phyloP scores from a whole-genome alignment of 352 stramenopile genomes.

The Pythium utonaiense region DNA sequence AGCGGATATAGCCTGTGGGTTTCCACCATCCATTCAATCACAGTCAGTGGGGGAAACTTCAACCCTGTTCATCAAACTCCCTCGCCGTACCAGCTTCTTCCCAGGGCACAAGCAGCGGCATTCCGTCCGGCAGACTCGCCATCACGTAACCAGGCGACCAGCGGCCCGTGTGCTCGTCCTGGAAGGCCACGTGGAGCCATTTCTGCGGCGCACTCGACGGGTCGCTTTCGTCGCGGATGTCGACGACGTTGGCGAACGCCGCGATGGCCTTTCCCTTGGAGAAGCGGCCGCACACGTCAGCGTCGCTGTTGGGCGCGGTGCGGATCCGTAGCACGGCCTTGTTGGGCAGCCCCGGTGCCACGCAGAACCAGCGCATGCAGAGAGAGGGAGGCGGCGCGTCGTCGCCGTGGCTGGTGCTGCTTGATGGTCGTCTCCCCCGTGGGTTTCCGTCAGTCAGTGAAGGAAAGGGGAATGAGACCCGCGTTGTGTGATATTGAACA shows the following conservation, averaged over 20 bases:
- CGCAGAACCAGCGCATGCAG: conserved; percentile 70
- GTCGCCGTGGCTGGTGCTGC: background rate
- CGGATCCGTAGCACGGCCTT: conserved; percentile 67
- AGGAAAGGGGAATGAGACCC: conserved; percentile 3
- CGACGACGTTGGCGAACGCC: conserved; percentile 32
- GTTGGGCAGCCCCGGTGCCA: conserved; percentile 48
- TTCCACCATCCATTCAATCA: background rate
- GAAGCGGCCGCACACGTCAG: conserved; percentile 36
- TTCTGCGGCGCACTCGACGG: conserved; percentile 14
- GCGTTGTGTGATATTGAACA: background rate
- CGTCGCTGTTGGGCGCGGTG: conserved; percentile 41
- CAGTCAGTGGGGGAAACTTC: background rate
- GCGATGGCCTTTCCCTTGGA: conserved; percentile 48
- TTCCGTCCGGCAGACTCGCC: conserved; percentile 41
- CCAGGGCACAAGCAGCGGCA: conserved; percentile 45
- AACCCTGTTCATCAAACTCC: background rate
- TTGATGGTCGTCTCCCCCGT: background rate
- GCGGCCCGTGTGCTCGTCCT: conserved; percentile 26
- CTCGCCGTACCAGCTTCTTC: conserved; percentile 29
- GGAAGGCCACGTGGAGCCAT: conserved; percentile 57
- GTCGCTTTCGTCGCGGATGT: conserved; percentile 20
- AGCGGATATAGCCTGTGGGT: conserved; percentile 34
- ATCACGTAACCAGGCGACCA: conserved; percentile 50
- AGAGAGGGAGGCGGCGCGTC: background rate
- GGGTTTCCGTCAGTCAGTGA: background rate